Evolutionary conservation across 306 rosid species (phyloP).

Genomic region (Pyrus bretschneideri): DNA sequence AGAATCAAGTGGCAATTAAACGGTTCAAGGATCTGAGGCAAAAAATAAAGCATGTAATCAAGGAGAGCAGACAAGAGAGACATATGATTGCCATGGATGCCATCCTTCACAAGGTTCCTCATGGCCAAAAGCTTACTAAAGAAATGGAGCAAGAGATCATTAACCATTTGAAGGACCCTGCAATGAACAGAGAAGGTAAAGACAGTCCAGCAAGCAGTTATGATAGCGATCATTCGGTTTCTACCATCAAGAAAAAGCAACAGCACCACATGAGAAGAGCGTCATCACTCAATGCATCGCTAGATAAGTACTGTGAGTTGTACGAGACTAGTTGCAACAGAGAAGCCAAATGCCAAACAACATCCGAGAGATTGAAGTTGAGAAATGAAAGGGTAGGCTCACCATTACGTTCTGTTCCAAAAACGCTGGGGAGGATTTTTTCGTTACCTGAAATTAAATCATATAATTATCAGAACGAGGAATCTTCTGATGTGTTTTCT

Average conservation of each 20-base stretch:
- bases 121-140: slow-evolving; percentile 29
- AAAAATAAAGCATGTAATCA: slow-evolving; percentile 51
- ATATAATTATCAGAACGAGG: slow-evolving; percentile 34
- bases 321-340: slow-evolving; percentile 42
- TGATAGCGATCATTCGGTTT: slow-evolving; percentile 7
- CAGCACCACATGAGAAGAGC: slow-evolving; percentile 37
- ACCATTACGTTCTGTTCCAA: slow-evolving; percentile 16
- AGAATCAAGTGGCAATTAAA: slow-evolving; percentile 19
- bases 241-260: slow-evolving; percentile 21
- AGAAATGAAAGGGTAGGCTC: slow-evolving; percentile 27
- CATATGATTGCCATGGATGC: slow-evolving; percentile 59
- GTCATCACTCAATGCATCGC: slow-evolving; percentile 48
- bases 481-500: slow-evolving; percentile 21
- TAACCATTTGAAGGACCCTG: slow-evolving; percentile 12
- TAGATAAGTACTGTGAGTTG: slow-evolving; percentile 47
- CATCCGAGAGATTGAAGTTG: slow-evolving; percentile 27
- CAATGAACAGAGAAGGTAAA: slow-evolving; percentile 24
- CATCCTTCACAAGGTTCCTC: slow-evolving; percentile 63
- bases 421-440: slow-evolving; percentile 45
- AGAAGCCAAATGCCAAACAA: slow-evolving; percentile 27
- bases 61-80: slow-evolving; percentile 47
- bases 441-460: slow-evolving; percentile 57
- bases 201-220: slow-evolving; percentile 15
- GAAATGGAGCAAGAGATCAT: slow-evolving; percentile 24
- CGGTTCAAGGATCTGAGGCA: slow-evolving; percentile 53